phyloP scores from a whole-genome alignment of 2,329 filamentous ascomycete species.

The Colletotrichum sp. region DNA sequence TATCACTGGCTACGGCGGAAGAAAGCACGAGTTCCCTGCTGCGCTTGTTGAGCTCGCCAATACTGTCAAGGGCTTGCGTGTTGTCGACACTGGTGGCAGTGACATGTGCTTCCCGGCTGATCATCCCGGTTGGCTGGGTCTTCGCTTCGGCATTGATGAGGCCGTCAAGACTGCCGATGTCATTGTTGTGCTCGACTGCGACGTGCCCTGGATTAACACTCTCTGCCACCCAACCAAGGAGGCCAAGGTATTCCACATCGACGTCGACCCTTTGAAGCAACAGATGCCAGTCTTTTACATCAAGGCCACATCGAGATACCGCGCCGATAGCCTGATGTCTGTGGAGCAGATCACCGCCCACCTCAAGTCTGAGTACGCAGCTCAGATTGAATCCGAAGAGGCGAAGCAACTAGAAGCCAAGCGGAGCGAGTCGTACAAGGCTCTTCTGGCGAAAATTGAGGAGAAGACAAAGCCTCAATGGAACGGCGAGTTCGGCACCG shows the following conservation, averaged over 20 bases:
- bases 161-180: constrained; percentile 78
- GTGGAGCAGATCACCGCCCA: constrained; percentile 72
- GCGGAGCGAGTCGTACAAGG: constrained; percentile 61
- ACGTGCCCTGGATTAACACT: constrained; percentile 93
- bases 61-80: constrained; percentile 69
- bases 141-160: constrained; percentile 76
- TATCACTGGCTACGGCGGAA: constrained; percentile 73
- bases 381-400: constrained; percentile 39
- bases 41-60: constrained; percentile 71
- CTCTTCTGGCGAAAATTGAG: constrained; percentile 64
- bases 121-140: constrained; percentile 70
- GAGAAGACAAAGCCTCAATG: constrained; percentile 59
- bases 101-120: constrained; percentile 82
- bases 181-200: constrained; percentile 85
- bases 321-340: constrained; percentile 67
- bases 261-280: constrained; percentile 70
- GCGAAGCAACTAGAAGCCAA: constrained; percentile 51
- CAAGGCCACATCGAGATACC: constrained; percentile 66
- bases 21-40: constrained; percentile 66
- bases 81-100: constrained; percentile 77
- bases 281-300: constrained; percentile 79
- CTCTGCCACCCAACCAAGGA: constrained; percentile 60
- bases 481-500: constrained; percentile 56
- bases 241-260: constrained; percentile 65
- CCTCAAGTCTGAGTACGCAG: constrained; percentile 52